Evolutionary conservation across 345 rosid species (phyloP).

Genomic region (Hibiscus mutabilis): DNA sequence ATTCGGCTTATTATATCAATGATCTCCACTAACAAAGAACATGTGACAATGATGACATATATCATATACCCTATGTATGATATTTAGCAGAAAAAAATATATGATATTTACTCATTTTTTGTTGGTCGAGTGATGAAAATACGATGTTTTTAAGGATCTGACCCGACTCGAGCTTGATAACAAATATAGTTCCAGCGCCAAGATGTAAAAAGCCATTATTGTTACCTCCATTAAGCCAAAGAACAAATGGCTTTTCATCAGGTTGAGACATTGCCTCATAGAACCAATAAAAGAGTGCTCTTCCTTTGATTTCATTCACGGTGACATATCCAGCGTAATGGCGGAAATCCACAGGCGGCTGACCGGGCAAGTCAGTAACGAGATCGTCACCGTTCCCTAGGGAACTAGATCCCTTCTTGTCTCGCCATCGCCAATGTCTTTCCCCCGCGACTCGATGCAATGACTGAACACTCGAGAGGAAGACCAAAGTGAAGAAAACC

Average conservation of each 20-base stretch:
- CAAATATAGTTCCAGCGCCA: not conserved
- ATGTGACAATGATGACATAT: too few species aligned
- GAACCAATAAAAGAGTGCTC: conserved; percentile 91
- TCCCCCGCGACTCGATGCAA: conserved; percentile 14
- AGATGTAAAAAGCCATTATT: not conserved
- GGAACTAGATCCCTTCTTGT: conserved; percentile 14
- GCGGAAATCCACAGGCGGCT: conserved; percentile 47
- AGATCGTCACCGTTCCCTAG: conserved; percentile 28
- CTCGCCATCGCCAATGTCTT: conserved; percentile 21
- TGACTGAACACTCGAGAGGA: conserved; percentile 14
- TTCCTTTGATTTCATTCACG: conserved; percentile 47
- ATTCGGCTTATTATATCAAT: too few species aligned
- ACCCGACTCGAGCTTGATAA: too few species aligned
- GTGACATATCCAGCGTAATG: conserved; percentile 82
- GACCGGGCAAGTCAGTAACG: conserved; percentile 62
- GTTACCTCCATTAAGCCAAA: conserved; percentile 98
- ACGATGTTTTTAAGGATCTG: too few species aligned
- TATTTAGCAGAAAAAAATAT: too few species aligned
- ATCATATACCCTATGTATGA: too few species aligned
- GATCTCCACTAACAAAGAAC: too few species aligned
- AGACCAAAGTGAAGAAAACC: conserved; percentile 9
- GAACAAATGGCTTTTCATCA: conserved; percentile 68
- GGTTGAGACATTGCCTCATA: conserved; percentile 55
- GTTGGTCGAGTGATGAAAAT: too few species aligned
- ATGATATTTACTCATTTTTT: too few species aligned